Evolutionary conservation across 192 early-diverging fungal species (phyloP), one percentile per base, ranked within the genome.

Genomic region (Coemansia sp.): DNA sequence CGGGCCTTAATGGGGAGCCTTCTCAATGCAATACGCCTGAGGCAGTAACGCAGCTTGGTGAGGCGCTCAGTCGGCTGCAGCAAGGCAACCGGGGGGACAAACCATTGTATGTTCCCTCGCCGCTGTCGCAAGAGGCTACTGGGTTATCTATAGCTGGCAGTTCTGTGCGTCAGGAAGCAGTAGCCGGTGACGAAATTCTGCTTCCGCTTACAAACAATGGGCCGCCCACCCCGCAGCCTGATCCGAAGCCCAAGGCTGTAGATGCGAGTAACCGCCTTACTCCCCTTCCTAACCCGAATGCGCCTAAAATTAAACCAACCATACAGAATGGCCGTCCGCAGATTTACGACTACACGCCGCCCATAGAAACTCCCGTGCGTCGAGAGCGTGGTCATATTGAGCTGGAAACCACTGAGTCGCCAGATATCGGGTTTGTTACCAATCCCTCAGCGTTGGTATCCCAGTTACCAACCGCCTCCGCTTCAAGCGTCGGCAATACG

Each of bases 371-470:
- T 6, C 15, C 50, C 0, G 5, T 39, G 3, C 63, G 67, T 8
- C 67, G 68, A 3, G 68, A 65, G 39, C 55, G 74, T 13, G 57
- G 51, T 6, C 76, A 79, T 35, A 63, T 79, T 41, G 61, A 79
- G 38, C 50, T 79, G 26, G 76, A 72, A 26, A 67, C 61, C 13
- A 65, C 58, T 5, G 76, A 69, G 16, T 62, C 63, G 47, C 59
- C 68, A 33, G 70, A 65, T 57, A 72, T 72, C 49, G 70, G 70
- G 1, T 72, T 69, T 59, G 70, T 79, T 20, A 68, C 70, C 16
- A 79, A 72, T 13, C 76, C 70, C 10, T 42, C 76, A 4, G 69
- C 66, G 16, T 44, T 72, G 15, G 70, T 72, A 19, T 12, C 42
- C 2, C 1, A 18, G 21, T 20, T 31, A 28, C 8, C 44, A 14